Evolutionary conservation across 2,329 filamentous ascomycete species (phyloP), one percentile per base, ranked within the genome.

Genomic region (Ophiostoma perfectum): DNA sequence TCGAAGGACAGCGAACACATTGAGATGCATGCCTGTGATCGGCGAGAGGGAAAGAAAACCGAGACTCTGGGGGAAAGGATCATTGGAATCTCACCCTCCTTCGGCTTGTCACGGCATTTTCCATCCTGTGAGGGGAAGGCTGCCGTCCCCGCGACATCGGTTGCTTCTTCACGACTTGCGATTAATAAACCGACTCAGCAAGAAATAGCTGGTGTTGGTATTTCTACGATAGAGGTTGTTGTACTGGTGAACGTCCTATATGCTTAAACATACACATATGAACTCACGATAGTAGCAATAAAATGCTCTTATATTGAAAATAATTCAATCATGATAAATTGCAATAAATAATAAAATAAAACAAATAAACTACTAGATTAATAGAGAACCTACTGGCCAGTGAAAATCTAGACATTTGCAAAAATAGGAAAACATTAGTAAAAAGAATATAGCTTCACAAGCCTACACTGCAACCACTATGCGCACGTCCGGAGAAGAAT

Each of bases 401-500:
- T 60, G 27, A 60, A 38, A 60, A 16, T 60, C 12, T 9, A 38
- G 55, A 38, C 55, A 60, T 60, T 60, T 38, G 49, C 49, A 55
- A 60, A 60, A 60, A 36, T 14, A 60, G 11, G 27, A 60, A 60
- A n/a, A 55, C 12, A 55, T 60, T 60, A 39, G 27, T 39, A 18
- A 60, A 60, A 5, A 60, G 11, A 60, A 60, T 4, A 55, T 27
- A 55, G n/a, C 49, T 36, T 55, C 18, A 9, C n/a, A 36, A 55
- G 49, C 49, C 18, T 55, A 16, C 9, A 16, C 5, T 27, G n/a
- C 5, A 55, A 55, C n/a, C 27, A 14, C 49, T 14, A 27, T 27
- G 11, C 14, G 5, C 18, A 27, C 18, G 12, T 27, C 49, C 5
- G 8, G 49, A 55, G 49, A 55, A 55, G 18, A 55, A 11, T 36